A percentile compares a stretch with the other conserved stretches of the same genome.
Evolutionary conservation across 768 basidiomycete genomes (phyloP).

Genomic region (Rhodotorula babjevae): DNA sequence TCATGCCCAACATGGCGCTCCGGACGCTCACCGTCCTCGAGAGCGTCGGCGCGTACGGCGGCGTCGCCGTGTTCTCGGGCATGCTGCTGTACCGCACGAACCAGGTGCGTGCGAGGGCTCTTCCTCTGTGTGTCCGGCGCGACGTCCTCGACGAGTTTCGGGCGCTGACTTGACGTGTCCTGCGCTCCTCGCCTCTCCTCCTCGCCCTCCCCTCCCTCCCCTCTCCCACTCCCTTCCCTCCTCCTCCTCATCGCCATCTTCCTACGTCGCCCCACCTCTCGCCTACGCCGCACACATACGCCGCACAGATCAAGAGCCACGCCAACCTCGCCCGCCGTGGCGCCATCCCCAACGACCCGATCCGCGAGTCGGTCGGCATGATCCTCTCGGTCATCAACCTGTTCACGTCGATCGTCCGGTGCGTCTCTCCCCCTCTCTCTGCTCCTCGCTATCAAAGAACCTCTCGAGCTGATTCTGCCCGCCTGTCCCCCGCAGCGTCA

Average conservation of each 20-base stretch:
- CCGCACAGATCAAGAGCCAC: constrained; percentile 50
- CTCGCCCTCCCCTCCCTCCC: background rate
- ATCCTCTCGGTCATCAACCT: constrained; percentile 80
- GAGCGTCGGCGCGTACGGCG: constrained; percentile 75
- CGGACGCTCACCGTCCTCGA: constrained; percentile 72
- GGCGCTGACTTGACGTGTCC: too few relatives aligned
- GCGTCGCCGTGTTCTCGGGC: constrained; percentile 78
- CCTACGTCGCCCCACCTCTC: background rate
- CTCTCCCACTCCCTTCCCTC: background rate
- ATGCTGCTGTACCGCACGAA: constrained; percentile 86
- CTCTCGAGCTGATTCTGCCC: too few relatives aligned
- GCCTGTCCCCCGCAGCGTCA: constrained; percentile 8
- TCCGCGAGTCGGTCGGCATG: constrained; percentile 46
- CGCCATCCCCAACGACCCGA: constrained; percentile 62
- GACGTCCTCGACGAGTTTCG: too few relatives aligned
- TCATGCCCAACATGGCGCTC: constrained; percentile 62
- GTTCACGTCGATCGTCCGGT: constrained; percentile 48
- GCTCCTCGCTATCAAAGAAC: too few relatives aligned
- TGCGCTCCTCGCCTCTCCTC: background rate
- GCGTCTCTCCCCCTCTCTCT: background rate
- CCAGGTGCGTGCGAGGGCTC: constrained; percentile 68
- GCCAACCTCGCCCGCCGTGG: constrained; percentile 70
- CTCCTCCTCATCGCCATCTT: background rate
- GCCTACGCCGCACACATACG: background rate
- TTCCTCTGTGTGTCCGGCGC: too few relatives aligned